These are phyloP conservation scores for Avena eriantha DNA, from an alignment of 176 grass and related monocot species.

Conservation along the genomic window DNA sequence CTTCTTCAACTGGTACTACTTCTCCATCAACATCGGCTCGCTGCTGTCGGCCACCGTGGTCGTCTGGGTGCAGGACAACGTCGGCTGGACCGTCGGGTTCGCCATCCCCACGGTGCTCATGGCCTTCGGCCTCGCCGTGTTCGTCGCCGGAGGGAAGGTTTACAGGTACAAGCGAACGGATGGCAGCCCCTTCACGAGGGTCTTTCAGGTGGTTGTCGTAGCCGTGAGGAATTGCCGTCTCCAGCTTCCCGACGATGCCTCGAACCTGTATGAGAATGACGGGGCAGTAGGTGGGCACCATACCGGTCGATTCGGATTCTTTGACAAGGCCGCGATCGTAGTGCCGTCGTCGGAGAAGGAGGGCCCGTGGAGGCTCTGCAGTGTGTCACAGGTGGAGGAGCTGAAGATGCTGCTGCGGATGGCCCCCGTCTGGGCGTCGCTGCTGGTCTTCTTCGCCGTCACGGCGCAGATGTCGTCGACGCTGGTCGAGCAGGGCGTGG, in stretches of 20 bases:
- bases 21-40: neutral
- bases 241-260: neutral
- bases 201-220: neutral
- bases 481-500: neutral
- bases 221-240: neutral
- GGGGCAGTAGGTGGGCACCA: neutral
- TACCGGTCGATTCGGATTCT: neutral
- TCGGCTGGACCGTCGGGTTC: neutral
- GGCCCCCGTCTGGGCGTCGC: neutral
- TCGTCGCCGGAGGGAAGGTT: neutral
- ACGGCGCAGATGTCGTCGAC: neutral
- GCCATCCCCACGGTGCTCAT: neutral
- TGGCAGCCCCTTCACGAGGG: neutral
- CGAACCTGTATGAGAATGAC: neutral
- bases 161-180: neutral
- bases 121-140: neutral
- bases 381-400: neutral
- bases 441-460: neutral
- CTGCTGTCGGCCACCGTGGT: neutral
- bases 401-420: constrained; percentile 5
- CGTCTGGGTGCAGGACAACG: constrained; percentile 21
- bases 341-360: neutral
- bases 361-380: neutral
- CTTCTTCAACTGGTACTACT: constrained; percentile 30
- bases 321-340: constrained; percentile 9